phyloP scores from a whole-genome alignment of 2,329 filamentous ascomycete genomes.

The Parasarocladium wereldwijsianum region DNA sequence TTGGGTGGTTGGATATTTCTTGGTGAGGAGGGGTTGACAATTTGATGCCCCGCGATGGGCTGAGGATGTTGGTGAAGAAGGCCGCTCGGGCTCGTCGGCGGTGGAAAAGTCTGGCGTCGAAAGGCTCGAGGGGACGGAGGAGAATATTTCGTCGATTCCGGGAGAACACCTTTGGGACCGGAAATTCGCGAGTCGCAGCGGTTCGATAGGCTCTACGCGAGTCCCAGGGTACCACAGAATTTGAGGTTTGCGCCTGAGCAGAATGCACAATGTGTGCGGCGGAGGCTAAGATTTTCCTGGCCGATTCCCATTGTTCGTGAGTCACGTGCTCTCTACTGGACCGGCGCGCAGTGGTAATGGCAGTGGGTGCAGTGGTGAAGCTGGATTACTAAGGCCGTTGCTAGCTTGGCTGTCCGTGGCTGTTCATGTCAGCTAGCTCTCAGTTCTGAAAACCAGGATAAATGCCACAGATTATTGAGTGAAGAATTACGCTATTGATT shows the following conservation, averaged over 20 bases:
- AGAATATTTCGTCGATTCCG: background rate
- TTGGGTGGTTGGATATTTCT: constrained; percentile 26
- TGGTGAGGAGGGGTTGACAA: constrained; percentile 18
- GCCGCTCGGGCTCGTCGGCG: background rate
- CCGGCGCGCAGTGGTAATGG: too few relatives aligned
- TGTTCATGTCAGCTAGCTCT: too few relatives aligned
- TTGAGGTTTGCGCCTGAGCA: constrained; percentile 19
- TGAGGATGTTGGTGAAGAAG: background rate
- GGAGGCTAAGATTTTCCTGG: constrained; percentile 25
- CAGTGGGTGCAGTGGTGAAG: too few relatives aligned
- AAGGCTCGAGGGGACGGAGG: background rate
- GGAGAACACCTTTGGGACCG: background rate
- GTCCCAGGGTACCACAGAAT: too few relatives aligned
- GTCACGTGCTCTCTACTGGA: too few relatives aligned
- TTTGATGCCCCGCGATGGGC: constrained; percentile 19
- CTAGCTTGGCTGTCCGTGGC: too few relatives aligned
- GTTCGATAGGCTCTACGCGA: background rate
- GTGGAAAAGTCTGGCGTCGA: background rate
- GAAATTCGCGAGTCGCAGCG: background rate
- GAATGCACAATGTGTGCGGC: constrained; percentile 23
- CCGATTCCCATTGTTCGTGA: too few relatives aligned
- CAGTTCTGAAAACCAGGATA: too few relatives aligned
- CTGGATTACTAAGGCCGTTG: too few relatives aligned
- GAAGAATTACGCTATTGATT: too few relatives aligned
- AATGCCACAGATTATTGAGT: too few relatives aligned